Evolutionary conservation across 345 rosid genomes (phyloP).

Genomic region (rapeseed (Brassica napus)): DNA sequence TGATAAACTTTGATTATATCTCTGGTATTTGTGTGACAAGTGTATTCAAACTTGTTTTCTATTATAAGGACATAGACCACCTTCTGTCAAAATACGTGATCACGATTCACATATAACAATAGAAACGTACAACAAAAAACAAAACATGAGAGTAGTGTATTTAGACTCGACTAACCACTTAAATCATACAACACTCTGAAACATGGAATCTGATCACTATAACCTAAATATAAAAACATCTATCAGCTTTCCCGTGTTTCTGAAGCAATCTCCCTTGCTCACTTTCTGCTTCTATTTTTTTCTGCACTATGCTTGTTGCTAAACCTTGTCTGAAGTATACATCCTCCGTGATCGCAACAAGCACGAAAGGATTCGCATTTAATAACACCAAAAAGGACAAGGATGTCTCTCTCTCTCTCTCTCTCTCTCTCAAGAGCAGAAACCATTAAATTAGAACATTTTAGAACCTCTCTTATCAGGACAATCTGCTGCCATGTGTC

Average conservation of each 20-base stretch:
- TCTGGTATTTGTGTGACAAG: neutral
- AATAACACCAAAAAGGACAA: constrained; percentile 19
- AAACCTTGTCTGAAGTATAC: constrained; percentile 12
- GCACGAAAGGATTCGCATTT: constrained; percentile 17
- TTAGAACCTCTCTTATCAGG: constrained; percentile 57
- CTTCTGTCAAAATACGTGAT: constrained; percentile 24
- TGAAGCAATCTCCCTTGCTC: constrained; percentile 30
- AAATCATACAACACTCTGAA: constrained; percentile 27
- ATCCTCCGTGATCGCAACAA: constrained; percentile 27
- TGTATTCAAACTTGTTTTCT: neutral
- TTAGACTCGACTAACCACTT: too few species aligned
- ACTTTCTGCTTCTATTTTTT: neutral
- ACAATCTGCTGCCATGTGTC: constrained; percentile 91
- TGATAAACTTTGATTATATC: neutral
- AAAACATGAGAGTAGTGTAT: too few species aligned
- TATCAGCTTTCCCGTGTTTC: constrained; percentile 29
- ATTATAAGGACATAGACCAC: neutral
- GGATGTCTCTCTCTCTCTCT: constrained; percentile 5
- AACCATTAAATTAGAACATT: neutral
- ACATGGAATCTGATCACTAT: constrained; percentile 33
- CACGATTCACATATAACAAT: constrained; percentile 18
- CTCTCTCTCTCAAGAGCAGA: constrained; percentile 13
- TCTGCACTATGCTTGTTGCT: constrained; percentile 21
- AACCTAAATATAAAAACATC: constrained; percentile 18
- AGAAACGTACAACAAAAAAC: constrained; percentile 9